Evolutionary conservation across 108 stramenopile species (phyloP).

Genomic region (Schizochytrium sp.): DNA sequence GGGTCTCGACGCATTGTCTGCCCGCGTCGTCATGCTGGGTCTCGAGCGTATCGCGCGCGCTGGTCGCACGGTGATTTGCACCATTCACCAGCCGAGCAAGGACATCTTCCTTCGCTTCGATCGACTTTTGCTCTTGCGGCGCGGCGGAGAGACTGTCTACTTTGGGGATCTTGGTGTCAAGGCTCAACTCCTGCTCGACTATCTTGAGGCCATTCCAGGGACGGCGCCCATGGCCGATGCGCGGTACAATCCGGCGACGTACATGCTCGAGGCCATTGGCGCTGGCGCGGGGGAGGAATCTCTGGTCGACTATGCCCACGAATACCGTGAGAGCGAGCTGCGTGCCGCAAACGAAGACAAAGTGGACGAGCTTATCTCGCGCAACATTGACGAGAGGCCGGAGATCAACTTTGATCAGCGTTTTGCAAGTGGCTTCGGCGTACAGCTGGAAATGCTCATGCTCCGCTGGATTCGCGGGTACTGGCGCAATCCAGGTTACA

Average conservation of each 20-base stretch:
- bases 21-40: constrained; percentile 35
- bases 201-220: constrained; percentile 38
- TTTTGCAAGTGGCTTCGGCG: not conserved
- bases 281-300: constrained; percentile 21
- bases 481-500: constrained; percentile 51
- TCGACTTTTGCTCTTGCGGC: constrained; percentile 36
- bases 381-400: not conserved
- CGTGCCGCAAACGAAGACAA: not conserved
- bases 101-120: constrained; percentile 29
- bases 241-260: constrained; percentile 64
- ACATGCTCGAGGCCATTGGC: constrained; percentile 69
- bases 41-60: not conserved
- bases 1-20: constrained; percentile 68
- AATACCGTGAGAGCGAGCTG: constrained; percentile 23
- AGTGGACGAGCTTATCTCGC: not conserved
- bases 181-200: constrained; percentile 46
- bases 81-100: constrained; percentile 41
- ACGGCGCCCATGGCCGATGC: constrained; percentile 29
- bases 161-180: constrained; percentile 54
- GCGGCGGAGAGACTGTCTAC: constrained; percentile 41
- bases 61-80: constrained; percentile 36
- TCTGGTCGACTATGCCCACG: constrained; percentile 18
- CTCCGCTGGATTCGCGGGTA: constrained; percentile 18
- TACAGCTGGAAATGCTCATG: not conserved
- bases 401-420: not conserved